Evolutionary conservation across 78 protist species (phyloP).

Genomic region (Dictyostelium firmibasis): DNA sequence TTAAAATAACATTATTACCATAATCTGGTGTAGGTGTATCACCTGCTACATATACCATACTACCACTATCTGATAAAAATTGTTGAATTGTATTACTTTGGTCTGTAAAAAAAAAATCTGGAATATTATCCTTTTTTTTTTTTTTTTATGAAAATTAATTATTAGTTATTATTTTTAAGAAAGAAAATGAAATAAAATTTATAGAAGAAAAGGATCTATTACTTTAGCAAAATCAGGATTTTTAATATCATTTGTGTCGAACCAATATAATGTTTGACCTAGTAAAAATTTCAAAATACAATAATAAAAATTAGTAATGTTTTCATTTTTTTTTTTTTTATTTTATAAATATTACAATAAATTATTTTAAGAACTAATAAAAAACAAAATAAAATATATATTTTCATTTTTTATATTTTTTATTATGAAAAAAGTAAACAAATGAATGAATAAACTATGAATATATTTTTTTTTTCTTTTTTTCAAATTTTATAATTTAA

Average conservation of each 20-base stretch:
- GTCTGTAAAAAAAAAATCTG: neutral
- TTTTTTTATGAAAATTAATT: no score
- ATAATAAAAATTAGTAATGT: no score
- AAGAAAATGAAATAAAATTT: no score
- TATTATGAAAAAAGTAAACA: no score
- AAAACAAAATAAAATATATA: no score
- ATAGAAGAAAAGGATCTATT: no score
- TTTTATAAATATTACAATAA: neutral
- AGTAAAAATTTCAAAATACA: no score
- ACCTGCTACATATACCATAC: neutral
- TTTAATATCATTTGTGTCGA: neutral
- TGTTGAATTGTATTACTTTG: neutral
- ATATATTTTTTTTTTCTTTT: no score
- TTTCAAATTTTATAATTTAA: no score
- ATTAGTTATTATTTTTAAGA: no score
- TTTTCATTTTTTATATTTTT: neutral
- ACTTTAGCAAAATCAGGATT: neutral
- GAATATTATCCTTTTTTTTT: neutral
- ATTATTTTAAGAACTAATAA: no score
- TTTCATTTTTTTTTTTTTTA: no score
- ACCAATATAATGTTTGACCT: neutral
- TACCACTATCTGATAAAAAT: neutral
- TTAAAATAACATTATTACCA: neutral
- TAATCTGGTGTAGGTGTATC: neutral
- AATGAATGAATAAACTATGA: neutral